phyloP scores from a whole-genome alignment of 345 rosid species.

The Populus euphratica region DNA sequence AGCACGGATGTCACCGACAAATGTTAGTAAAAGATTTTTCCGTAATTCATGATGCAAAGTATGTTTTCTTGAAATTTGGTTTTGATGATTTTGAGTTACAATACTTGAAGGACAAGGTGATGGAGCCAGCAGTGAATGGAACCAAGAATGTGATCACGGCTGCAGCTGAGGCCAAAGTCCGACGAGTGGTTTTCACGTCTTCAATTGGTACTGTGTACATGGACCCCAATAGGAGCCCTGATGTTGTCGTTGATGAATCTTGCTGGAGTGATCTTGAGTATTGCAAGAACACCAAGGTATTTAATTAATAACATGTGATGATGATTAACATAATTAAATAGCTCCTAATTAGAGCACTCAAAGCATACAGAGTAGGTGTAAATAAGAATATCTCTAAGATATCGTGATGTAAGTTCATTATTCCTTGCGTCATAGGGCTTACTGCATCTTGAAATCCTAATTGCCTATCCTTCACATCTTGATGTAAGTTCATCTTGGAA shows the following conservation, averaged over 20 bases:
- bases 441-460: too few relatives aligned
- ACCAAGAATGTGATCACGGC: constrained; percentile 78
- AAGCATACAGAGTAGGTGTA: not conserved
- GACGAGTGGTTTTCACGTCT: constrained; percentile 90
- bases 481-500: too few relatives aligned
- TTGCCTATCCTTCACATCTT: too few relatives aligned
- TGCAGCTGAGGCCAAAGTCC: constrained; percentile 73
- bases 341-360: too few relatives aligned
- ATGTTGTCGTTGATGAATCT: constrained; percentile 71
- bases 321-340: too few relatives aligned
- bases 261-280: constrained; percentile 97
- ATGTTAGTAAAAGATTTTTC: too few relatives aligned
- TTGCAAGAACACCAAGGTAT: constrained; percentile 90
- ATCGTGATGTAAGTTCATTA: too few relatives aligned
- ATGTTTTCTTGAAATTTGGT: not conserved
- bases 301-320: not conserved
- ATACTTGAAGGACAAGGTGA: constrained; percentile 69
- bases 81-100: not conserved
- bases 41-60: too few relatives aligned
- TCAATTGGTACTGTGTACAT: constrained; percentile 88
- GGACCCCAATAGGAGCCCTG: constrained; percentile 82
- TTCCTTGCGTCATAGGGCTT: too few relatives aligned
- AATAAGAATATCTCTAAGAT: too few relatives aligned
- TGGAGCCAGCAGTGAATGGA: constrained; percentile 94
- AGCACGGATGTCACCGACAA: too few relatives aligned